A percentile compares a stretch with the other conserved stretches of the same genome.
phyloP scores from a whole-genome alignment of 2,329 filamentous ascomycete genomes.

The Ophiognomonia clavigignenti-juglandacearum region DNA sequence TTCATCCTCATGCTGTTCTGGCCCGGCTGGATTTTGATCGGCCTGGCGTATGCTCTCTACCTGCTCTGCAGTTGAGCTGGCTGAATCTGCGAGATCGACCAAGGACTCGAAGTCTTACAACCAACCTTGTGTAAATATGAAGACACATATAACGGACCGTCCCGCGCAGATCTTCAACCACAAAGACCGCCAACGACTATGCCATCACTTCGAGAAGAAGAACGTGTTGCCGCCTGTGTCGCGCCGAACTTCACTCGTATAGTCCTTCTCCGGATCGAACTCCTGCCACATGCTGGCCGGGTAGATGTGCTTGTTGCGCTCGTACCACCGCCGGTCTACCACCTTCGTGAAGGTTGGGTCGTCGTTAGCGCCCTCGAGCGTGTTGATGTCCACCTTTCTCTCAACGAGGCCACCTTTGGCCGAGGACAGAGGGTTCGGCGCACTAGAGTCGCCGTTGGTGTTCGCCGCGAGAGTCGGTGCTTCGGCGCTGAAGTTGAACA shows the following conservation, averaged over 20 bases:
- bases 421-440: conserved; percentile 32
- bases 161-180: not conserved
- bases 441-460: not conserved
- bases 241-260: conserved; percentile 69
- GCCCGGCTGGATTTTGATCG: conserved; percentile 51
- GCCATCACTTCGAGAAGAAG: conserved; percentile 62
- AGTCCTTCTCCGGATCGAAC: conserved; percentile 87
- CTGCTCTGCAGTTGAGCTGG: conserved; percentile 25
- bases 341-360: conserved; percentile 86
- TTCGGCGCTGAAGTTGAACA: conserved; percentile 71
- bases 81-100: conserved; percentile 2
- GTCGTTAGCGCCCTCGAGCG: conserved; percentile 69
- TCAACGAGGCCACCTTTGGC: conserved; percentile 30
- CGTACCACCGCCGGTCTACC: conserved; percentile 94
- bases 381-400: conserved; percentile 41
- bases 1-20: conserved; percentile 49
- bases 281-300: conserved; percentile 94
- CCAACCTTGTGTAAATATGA: not conserved
- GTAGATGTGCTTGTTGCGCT: conserved; percentile 97
- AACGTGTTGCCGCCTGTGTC: conserved; percentile 89
- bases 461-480: conserved; percentile 27
- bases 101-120: not conserved
- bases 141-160: not conserved
- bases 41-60: conserved; percentile 28
- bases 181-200: conserved; percentile 7